Evolutionary conservation across 345 rosid species (phyloP).

Genomic region (Pistacia atlantica): DNA sequence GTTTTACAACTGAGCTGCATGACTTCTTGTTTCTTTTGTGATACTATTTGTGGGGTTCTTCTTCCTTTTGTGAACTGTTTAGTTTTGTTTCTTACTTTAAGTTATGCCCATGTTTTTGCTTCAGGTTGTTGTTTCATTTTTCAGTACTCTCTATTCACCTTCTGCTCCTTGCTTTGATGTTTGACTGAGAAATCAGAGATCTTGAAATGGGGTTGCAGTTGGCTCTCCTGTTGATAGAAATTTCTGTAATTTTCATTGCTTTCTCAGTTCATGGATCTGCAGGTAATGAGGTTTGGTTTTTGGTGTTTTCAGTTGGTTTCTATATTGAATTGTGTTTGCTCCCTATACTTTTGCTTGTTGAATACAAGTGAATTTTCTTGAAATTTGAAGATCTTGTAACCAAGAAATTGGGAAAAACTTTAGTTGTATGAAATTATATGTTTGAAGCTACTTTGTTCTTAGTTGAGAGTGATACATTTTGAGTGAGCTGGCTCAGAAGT

Average conservation of each 20-base stretch:
- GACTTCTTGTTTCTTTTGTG: conserved; percentile 23
- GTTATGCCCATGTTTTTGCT: conserved; percentile 29
- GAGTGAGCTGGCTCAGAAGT: conserved; percentile 2
- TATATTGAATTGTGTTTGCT: conserved; percentile 17
- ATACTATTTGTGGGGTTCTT: conserved; percentile 50
- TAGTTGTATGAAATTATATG: background rate
- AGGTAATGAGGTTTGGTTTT: conserved; percentile 44
- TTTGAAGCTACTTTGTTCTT: background rate
- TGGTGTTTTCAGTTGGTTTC: background rate
- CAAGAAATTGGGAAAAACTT: background rate
- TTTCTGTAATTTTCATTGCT: conserved; percentile 24
- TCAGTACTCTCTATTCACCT: conserved; percentile 19
- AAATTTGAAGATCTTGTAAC: conserved; percentile 26
- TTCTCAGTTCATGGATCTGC: conserved; percentile 51
- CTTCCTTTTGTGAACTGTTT: background rate
- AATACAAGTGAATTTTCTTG: background rate
- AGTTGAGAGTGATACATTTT: conserved; percentile 1
- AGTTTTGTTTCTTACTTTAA: conserved; percentile 31
- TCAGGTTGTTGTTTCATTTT: conserved; percentile 23
- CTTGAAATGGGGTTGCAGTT: conserved; percentile 41
- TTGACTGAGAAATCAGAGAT: conserved; percentile 32
- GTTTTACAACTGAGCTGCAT: background rate
- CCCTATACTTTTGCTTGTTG: background rate
- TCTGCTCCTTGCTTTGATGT: conserved; percentile 16
- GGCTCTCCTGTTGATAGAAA: conserved; percentile 36